Evolutionary conservation across 768 basidiomycete species (phyloP).

Genomic region (Udeniomyces megalosporus): DNA sequence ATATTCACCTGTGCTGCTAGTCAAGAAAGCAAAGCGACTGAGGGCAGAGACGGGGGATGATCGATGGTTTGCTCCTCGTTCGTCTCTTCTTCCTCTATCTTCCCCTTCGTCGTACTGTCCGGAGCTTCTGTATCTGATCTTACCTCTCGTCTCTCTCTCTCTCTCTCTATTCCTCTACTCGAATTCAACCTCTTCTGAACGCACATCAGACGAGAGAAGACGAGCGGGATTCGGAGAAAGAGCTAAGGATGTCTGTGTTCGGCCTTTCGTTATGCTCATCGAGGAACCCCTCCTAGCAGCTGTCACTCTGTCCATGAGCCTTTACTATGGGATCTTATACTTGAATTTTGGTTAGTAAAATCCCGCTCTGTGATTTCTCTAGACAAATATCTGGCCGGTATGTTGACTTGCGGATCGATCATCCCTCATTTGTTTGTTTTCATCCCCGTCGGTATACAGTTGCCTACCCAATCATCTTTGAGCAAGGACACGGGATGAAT

Average conservation of each 20-base stretch:
- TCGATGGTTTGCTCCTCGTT: constrained; percentile 28
- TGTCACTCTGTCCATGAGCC: too few relatives aligned
- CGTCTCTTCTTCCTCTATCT: not conserved
- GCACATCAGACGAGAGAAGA: too few relatives aligned
- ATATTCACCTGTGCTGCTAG: constrained; percentile 28
- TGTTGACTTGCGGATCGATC: not conserved
- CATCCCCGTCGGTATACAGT: too few relatives aligned
- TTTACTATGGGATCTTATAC: constrained; percentile 26
- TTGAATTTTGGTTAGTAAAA: constrained; percentile 30
- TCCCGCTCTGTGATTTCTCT: constrained; percentile 16
- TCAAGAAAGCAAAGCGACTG: constrained; percentile 26
- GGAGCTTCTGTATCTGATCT: too few relatives aligned
- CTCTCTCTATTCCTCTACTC: too few relatives aligned
- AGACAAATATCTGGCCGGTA: not conserved
- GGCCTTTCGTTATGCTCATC: constrained; percentile 29
- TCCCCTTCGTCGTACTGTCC: too few relatives aligned
- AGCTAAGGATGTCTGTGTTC: constrained; percentile 23
- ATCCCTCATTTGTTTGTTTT: too few relatives aligned
- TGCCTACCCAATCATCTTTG: constrained; percentile 21
- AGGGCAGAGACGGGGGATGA: constrained; percentile 26
- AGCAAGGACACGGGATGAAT: constrained; percentile 27
- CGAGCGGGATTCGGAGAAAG: constrained; percentile 19
- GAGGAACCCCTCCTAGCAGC: constrained; percentile 26
- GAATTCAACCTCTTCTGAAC: too few relatives aligned
- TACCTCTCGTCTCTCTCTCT: too few relatives aligned